A percentile compares a stretch with the other conserved stretches of the same genome.
phyloP scores from a whole-genome alignment of 2,329 filamentous ascomycete genomes.

The Thielaviopsis musarum region DNA sequence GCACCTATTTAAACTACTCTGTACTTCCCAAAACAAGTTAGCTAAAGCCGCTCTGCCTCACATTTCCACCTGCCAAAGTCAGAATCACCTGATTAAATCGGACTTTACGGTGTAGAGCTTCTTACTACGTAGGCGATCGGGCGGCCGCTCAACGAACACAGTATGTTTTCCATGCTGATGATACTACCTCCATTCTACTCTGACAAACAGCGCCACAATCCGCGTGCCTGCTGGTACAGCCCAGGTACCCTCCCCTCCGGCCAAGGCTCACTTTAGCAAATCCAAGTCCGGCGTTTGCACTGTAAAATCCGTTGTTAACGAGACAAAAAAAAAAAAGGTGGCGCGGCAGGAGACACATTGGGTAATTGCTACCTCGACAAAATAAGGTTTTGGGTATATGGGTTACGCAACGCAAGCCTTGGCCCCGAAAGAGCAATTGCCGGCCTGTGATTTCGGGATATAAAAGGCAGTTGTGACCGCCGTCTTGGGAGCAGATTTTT shows the following conservation, averaged over 20 bases:
- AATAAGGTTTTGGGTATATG: not conserved
- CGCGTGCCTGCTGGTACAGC: not conserved
- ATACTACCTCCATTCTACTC: not conserved
- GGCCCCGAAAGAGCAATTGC: not conserved
- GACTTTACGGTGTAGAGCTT: not conserved
- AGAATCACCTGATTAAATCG: not conserved
- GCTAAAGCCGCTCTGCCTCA: not conserved
- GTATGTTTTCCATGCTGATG: not conserved
- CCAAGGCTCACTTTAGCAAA: not conserved
- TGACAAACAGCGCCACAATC: not conserved
- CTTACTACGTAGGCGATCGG: not conserved
- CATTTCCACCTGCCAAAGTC: not conserved
- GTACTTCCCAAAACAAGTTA: not conserved
- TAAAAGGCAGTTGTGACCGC: not conserved
- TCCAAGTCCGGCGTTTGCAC: not conserved
- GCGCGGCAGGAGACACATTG: not conserved
- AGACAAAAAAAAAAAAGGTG: not conserved
- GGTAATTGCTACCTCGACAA: not conserved
- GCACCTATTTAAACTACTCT: not conserved
- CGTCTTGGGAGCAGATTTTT: not conserved
- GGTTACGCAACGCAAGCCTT: not conserved
- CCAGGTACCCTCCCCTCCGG: not conserved
- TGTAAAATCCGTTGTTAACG: not conserved
- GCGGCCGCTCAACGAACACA: not conserved
- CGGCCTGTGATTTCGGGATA: not conserved